Evolutionary conservation across 2,329 filamentous ascomycete species (phyloP), one percentile per base, ranked within the genome.

Genomic region (Nemania bipapillata): DNA sequence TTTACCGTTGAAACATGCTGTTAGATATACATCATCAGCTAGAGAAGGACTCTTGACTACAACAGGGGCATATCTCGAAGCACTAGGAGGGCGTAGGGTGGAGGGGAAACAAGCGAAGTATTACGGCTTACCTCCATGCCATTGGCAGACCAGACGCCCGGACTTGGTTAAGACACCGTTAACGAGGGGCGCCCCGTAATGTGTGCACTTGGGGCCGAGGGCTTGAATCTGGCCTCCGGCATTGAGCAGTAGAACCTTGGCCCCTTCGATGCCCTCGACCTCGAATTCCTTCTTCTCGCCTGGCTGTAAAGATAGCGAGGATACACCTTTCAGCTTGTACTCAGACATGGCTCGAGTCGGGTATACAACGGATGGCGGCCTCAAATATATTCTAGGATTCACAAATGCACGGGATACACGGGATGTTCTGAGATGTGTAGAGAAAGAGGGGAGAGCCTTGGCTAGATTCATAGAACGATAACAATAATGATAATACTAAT

Each of bases 101-200:
- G 8, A 7, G 37, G n/a, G 15, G 15, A 12, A 28, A 12, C 7
- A 32, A n/a, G 6, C 20, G 47, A 53, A n/a, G 22, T 15, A 20
- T 49, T 53, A n/a, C 50, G 35, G 79, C 85, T 72, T 79, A 96
- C 93, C 93, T 83, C 95, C 95, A 79, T 98, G 95, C 96, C 96
- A 98, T 3, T 95, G 94, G 79, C 96, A 99, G 6, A 93, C 97
- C 70, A 99, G 81, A 58, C 93, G 87, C 4, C 96, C 96, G 73
- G 92, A 90, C 2, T 89, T 88, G 7, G 92, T 92, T 71, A 99
- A 82, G 7, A 98, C 90, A 62, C 96, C 96, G 74, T 95, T 93
- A 61, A 90, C 89, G 72, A 99, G 82, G 15, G 96, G 96, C 47
- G 95, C 96, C 37, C 96, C 95, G 79, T 97, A 98, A 82, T 98